Base-by-base conservation (phyloP, 2,329 filamentous ascomycete species). In the Penicillium expansum region DNA sequence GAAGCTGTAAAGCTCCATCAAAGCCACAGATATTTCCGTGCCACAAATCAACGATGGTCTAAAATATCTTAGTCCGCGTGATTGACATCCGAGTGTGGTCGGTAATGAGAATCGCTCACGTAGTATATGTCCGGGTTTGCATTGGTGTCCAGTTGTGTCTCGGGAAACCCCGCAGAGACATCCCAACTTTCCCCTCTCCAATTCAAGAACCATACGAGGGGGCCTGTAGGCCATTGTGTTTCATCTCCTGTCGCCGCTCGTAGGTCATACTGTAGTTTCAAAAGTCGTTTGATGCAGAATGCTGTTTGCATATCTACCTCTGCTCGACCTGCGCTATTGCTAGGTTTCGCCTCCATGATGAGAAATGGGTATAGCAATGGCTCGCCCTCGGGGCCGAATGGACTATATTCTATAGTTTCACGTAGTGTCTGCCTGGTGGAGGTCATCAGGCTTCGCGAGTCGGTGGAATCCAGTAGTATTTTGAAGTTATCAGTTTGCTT, bases 1-100 rank as follows among this genome's bases (percentile, higher is more conserved):
- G 54, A 27, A 71, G 66, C 50, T 67, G 69, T 18, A 71, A 57
- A 14, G 67, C 60, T 11, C 50, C 55, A 42, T 71, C 59, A 58
- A 63, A 48, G 18, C 41, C 59, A 20, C 43, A 38, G 45, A 69
- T 62, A 29, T 48, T 48, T 24, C 66, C 65, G 53, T 52, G 43
- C 67, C 67, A 69, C 24, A 69, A 57, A 41, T 62, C 44, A 37
- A 64, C 39, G 30, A 67, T 62, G 42, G 57, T 35, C 64, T 67
- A 29, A 9, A 29, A 29, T 29, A 29, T 29, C 27, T 29, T 29
- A 29, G 27, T 29, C 27, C 27, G 27, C 27, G 27, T 29, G 10
- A 29, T 29, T 29, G 27, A 29, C 7, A 1, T 3, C 27, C 8
- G 8, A 29, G 27, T 29, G 27, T 29, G 1, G n/a, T 3, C 7